Conservation (phyloP, 208 protist genomes). For the Leishmania aethiopica region DNA sequence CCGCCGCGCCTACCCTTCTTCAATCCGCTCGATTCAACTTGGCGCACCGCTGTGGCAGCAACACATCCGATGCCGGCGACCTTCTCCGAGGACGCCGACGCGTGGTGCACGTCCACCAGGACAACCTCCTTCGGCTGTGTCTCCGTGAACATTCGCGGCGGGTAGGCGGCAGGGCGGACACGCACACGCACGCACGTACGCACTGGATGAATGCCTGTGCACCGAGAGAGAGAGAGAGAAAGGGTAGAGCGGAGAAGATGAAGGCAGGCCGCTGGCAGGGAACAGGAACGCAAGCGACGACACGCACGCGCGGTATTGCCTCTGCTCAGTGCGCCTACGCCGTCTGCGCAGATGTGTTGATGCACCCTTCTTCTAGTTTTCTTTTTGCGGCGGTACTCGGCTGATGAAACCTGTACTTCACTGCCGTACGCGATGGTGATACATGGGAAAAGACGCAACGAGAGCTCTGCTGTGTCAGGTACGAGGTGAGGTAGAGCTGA, state of each 20-base stretch:
- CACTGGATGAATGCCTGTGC: background rate
- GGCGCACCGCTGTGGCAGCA: background rate
- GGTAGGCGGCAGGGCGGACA: background rate
- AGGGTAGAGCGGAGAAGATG: background rate
- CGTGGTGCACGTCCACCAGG: background rate
- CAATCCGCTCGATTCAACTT: background rate
- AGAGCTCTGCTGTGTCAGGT: background rate
- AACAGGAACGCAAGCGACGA: background rate
- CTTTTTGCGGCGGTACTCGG: background rate
- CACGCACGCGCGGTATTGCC: background rate
- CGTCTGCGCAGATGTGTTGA: background rate
- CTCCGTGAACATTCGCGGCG: slow-evolving; percentile 7
- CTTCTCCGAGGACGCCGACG: background rate
- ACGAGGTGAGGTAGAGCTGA: background rate
- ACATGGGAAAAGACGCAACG: background rate
- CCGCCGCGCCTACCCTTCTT: background rate
- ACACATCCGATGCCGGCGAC: too few species aligned
- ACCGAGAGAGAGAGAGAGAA: too few species aligned
- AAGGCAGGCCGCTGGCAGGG: background rate
- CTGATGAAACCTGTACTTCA: background rate
- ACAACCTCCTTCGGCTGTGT: slow-evolving; percentile 13
- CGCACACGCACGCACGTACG: too few species aligned
- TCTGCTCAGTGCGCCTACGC: background rate
- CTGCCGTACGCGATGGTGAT: background rate
- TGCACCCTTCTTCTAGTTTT: background rate